Base-by-base conservation (phyloP, 2,329 filamentous ascomycete species). In the Ascochyta koolunga region DNA sequence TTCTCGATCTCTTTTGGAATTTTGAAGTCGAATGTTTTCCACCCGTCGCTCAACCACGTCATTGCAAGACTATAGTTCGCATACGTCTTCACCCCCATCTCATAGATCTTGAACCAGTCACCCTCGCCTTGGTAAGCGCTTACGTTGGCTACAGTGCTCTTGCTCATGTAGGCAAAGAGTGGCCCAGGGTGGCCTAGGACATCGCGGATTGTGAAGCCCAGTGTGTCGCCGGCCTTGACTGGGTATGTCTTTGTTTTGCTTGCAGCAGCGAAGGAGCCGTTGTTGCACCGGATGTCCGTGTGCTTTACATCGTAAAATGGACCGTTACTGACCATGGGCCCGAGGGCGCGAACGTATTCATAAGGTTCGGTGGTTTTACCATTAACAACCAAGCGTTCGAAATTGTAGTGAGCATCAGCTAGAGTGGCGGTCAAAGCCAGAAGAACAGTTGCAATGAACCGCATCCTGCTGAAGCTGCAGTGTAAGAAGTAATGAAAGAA, bases 121-220 rank as follows among this genome's bases (percentile, higher is more conserved):
- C 70, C 81, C 48, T 88, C 82, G 60, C 88, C 87, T 74, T 91
- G 88, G 66, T 89, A 87, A 31, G 80, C 81, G 67, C 88, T 83
- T 55, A 89, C 81, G 70, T 86, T 88, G 73, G 87, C 84, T 58
- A 89, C 79, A 52, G 82, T 84, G 19, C 47, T 50, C 70, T 79
- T 73, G 55, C 64, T 67, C 53, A 75, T 64, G 63, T 75, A 75
- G 18, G 74, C 70, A 43, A 74, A 72, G 16, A 70, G 65, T n/a
- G 71, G 71, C 21, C 72, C 71, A 11, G 72, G 72, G 35, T 75
- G 71, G 55, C 72, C 74, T 65, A 83, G 77, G 65, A 79, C 66
- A 60, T 80, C 75, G 66, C 78, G 77, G 61, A 83, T 61, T 77
- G 82, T 74, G 75, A 82, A 71, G 63, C 78, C 72, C 68, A 84